Evolutionary conservation across 257 asterid genomes (phyloP).

Genomic region (Schizonepeta tenuifolia): DNA sequence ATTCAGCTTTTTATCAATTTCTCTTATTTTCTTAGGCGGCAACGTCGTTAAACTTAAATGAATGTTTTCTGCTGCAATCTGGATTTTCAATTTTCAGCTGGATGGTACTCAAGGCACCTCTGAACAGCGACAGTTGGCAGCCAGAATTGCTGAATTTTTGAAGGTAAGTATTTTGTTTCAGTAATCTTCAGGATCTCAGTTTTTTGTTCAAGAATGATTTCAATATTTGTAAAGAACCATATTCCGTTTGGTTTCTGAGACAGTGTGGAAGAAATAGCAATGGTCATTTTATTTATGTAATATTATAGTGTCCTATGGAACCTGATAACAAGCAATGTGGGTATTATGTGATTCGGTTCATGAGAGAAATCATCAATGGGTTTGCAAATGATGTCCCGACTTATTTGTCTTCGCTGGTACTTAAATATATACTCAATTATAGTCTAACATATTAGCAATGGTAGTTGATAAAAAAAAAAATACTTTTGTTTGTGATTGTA

Average conservation of each 20-base stretch:
- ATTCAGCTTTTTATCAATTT: conserved; percentile 20
- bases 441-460: no score
- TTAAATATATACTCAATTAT: no score
- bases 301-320: no score
- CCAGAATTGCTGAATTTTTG: conserved; percentile 84
- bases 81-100: conserved; percentile 80
- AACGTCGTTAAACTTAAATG: conserved; percentile 77
- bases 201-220: conserved; percentile 16
- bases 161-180: conserved; percentile 55
- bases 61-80: conserved; percentile 92
- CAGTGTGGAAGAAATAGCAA: background rate
- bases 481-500: no score
- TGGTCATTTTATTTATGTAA: no score
- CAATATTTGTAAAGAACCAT: background rate
- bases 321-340: no score
- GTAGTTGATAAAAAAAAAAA: no score
- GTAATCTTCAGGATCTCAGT: conserved; percentile 12
- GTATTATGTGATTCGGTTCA: no score
- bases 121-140: conserved; percentile 88
- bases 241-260: background rate
- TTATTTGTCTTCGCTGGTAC: no score
- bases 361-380: no score
- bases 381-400: no score
- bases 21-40: conserved; percentile 61
- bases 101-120: conserved; percentile 86